phyloP scores from a whole-genome alignment of 345 rosid species.

The Luvunga scandens region DNA sequence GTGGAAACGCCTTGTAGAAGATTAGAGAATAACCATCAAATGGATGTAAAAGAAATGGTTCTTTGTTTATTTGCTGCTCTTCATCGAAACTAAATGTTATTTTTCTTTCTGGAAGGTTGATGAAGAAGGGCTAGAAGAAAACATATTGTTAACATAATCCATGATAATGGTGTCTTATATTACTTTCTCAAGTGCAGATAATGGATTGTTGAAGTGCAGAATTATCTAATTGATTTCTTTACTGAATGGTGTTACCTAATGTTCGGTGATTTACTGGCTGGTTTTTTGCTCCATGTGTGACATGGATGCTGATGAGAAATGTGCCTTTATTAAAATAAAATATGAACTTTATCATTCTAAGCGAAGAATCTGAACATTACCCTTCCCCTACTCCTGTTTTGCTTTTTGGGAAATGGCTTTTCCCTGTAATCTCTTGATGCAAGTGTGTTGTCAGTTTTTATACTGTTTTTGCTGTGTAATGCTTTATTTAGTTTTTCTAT shows the following conservation, averaged over 20 bases:
- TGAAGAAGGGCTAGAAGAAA: neutral
- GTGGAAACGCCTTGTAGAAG: neutral
- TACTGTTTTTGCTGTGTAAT: neutral
- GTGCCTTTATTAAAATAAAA: neutral
- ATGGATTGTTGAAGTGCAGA: neutral
- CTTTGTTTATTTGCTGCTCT: neutral
- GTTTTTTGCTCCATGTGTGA: neutral
- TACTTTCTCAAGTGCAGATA: neutral
- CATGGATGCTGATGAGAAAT: neutral
- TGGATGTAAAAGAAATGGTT: neutral
- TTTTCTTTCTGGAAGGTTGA: neutral
- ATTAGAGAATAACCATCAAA: neutral
- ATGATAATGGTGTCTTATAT: neutral
- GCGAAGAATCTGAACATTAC: neutral
- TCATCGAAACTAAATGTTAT: neutral
- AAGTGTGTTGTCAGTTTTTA: neutral
- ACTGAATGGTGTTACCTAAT: neutral
- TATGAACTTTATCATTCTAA: neutral
- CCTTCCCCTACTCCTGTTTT: neutral
- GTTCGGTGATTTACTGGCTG: neutral
- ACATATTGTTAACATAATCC: neutral
- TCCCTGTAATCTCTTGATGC: neutral
- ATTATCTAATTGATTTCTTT: neutral
- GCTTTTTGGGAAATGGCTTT: neutral
- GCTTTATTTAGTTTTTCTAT: neutral